Conservation (phyloP, 169 alveolate species). For the Babesia bigemina region DNA sequence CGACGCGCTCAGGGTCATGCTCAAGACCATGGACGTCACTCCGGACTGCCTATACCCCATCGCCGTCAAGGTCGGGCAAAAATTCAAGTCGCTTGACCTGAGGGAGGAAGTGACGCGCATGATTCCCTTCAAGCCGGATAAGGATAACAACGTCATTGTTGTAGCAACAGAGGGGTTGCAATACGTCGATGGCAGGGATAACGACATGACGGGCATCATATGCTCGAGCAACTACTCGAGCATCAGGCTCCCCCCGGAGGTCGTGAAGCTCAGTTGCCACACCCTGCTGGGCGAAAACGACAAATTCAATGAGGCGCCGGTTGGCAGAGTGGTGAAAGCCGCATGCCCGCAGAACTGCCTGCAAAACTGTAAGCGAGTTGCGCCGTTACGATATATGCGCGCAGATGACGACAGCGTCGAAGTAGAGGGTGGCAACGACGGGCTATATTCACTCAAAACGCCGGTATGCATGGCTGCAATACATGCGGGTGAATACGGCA, state of each 20-base stretch:
- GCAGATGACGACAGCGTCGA: slow-evolving; percentile 38
- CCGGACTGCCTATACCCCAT: slow-evolving; percentile 56
- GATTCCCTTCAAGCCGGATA: slow-evolving; percentile 1
- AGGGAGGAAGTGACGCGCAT: slow-evolving; percentile 33
- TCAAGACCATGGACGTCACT: slow-evolving; percentile 56
- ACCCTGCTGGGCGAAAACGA: slow-evolving; percentile 71
- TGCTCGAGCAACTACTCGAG: slow-evolving; percentile 75
- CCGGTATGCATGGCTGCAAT: slow-evolving; percentile 85
- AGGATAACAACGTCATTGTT: slow-evolving; percentile 69
- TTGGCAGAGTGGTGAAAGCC: slow-evolving; percentile 76
- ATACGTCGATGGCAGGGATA: slow-evolving; percentile 70
- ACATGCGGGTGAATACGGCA: slow-evolving; percentile 81
- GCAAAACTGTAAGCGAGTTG: slow-evolving; percentile 61
- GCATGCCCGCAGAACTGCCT: slow-evolving; percentile 86
- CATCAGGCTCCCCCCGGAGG: slow-evolving; percentile 73
- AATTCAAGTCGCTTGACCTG: slow-evolving; percentile 62
- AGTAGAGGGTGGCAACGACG: slow-evolving; percentile 84
- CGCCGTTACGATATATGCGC: neutral
- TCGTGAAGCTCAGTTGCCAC: slow-evolving; percentile 74
- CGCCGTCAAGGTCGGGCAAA: slow-evolving; percentile 55
- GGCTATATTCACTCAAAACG: slow-evolving; percentile 81
- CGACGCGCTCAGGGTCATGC: slow-evolving; percentile 46
- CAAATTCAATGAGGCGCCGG: slow-evolving; percentile 77
- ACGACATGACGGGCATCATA: slow-evolving; percentile 76
- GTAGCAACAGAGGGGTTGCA: slow-evolving; percentile 62